Evolutionary conservation across 139 green algal species (phyloP), one percentile per base, ranked within the genome.

Genomic region (Chlorella sorokiniana): DNA sequence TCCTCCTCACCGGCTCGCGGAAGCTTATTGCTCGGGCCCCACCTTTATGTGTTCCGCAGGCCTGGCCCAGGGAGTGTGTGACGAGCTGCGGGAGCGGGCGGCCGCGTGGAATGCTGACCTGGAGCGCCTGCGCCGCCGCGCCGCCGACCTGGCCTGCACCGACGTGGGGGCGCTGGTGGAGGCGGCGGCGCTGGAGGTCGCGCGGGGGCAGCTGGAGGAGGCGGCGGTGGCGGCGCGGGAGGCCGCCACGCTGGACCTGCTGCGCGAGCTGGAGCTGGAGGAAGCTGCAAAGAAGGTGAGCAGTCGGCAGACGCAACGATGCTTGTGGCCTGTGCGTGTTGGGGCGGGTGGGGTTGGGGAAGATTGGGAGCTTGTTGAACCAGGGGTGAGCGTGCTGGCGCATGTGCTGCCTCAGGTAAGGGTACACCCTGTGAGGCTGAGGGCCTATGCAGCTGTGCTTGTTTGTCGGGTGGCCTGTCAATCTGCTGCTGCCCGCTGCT

Each of bases 201-300:
- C 88, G 16, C 83, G 84, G 67, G 62, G 51, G n/a, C 68, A 71
- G 27, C 85, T 95, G 18, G 91, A 94, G 82, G 69, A 82, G 22
- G 80, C 80, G 29, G 77, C 83, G n/a, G 89, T 90, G 0, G 70
- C 81, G 20, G 88, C 85, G 0, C 88, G 87, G 25, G 91, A 94
- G 81, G 75, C 81, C 25, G 89, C 91, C 40, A 91, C 85, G 22
- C 77, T 91, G 65, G 81, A 88, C 63, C 85, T 95, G 75, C 85
- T 95, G 69, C 82, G 81, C 18, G 91, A 95, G 83, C 89, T 95
- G 35, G 91, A 92, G 35, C 69, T 45, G 44, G 89, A 93, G 74
- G 88, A 89, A 38, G 88, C 80, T n/a, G 85, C 83, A 29, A 82
- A 85, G 42, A 68, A 71, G 69, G 72, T 68, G 51, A 25, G 35